phyloP scores from a whole-genome alignment of 148 eudicot species.

The Rhododendron ovatum region DNA sequence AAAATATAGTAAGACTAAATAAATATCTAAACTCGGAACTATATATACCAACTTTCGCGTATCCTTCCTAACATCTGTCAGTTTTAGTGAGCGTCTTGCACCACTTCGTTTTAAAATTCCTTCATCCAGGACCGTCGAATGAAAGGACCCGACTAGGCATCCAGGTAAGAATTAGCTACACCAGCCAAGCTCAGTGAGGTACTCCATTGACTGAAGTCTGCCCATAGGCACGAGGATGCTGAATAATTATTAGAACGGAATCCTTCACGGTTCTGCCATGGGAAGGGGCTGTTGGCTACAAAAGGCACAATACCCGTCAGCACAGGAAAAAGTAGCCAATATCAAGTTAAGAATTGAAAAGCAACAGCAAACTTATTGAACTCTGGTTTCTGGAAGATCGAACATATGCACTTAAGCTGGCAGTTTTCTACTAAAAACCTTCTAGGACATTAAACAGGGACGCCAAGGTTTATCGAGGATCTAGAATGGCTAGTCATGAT shows the following conservation, averaged over 20 bases:
- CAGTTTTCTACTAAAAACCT: background rate
- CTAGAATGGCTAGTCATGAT: background rate
- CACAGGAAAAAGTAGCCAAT: background rate
- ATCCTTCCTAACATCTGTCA: background rate
- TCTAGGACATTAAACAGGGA: background rate
- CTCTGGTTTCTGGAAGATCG: background rate
- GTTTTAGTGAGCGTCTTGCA: background rate
- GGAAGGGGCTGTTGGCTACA: slow-evolving; percentile 57
- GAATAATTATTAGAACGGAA: slow-evolving; percentile 63
- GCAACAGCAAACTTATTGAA: background rate
- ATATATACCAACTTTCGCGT: background rate
- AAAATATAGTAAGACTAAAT: background rate
- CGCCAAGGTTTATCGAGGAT: background rate
- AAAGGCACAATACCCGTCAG: background rate
- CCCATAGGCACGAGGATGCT: slow-evolving; percentile 57
- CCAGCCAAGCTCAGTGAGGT: slow-evolving; percentile 7
- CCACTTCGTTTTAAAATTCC: background rate
- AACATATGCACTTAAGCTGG: background rate
- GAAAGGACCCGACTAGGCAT: background rate
- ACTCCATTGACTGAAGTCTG: background rate
- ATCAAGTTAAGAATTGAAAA: background rate
- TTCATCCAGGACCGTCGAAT: background rate
- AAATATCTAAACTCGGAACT: background rate
- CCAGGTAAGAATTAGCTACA: slow-evolving; percentile 3
- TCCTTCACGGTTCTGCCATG: slow-evolving; percentile 36